Base-by-base conservation (phyloP, 257 asterid species). In the Nicotiana otophora region DNA sequence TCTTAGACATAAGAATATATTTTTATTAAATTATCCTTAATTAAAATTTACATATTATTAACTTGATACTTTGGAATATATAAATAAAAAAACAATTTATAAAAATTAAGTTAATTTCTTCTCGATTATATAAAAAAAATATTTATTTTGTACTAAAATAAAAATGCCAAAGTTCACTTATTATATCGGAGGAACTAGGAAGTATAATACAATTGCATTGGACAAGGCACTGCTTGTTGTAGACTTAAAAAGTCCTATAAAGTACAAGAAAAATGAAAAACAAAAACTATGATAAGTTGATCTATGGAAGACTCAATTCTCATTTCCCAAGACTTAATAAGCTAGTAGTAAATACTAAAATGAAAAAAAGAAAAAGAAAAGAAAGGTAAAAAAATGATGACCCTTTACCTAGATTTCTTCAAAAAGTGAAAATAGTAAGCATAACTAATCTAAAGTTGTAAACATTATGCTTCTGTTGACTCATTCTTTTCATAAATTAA, bases 381-480 rank as follows among this genome's bases (percentile, higher is more conserved):
- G 53, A 42, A 2, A 63, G 80, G 54, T 75, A 20, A 8, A 28
- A 31, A 81, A 81, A 81, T 81, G 82, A 83, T 58, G 82, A 83
- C 30, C 68, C 85, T 76, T 83, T 57, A 53, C 83, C 81, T 85
- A 80, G 82, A 82, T 81, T 82, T 87, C 76, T 66, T 72, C 89
- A 64, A 74, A 87, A 84, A 86, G 83, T 58, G 68, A 67, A 84
- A 81, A 80, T 62, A 81, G 79, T 63, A 60, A 84, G 83, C 84
- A 48, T 86, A 86, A 80, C 82, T 81, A 82, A 82, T 81, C 36
- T 61, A 85, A 46, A 79, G 58, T n/a, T 62, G 72, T 60, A 26
- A 61, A 79, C 72, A 55, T 82, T 83, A 30, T 85, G 83, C 20
- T 70, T 82, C 42, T 85, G 78, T 87, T 89, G 90, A 90, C 89